A percentile compares a stretch with the other conserved stretches of the same genome.
phyloP scores from a whole-genome alignment of 306 rosid species.

The Carpinus viminea region DNA sequence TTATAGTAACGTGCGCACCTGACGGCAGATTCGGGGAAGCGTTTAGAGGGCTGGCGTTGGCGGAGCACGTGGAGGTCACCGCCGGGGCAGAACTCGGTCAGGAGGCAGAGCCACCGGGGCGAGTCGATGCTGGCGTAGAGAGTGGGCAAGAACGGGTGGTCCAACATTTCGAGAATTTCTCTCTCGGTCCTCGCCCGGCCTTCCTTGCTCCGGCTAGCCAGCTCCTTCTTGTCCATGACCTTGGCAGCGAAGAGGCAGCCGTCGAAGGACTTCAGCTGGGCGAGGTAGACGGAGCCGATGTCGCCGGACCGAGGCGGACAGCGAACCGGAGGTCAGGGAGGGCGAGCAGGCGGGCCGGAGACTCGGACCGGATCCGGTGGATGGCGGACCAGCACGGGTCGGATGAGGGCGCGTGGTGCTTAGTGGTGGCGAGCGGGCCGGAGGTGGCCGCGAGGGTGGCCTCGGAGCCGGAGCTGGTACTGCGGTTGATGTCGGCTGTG shows the following conservation, averaged over 20 bases:
- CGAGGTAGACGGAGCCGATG: conserved; percentile 73
- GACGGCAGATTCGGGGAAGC: conserved; percentile 69
- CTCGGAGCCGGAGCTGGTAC: conserved; percentile 75
- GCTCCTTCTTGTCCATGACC: conserved; percentile 83
- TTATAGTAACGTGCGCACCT: conserved; percentile 50
- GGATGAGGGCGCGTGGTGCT: conserved; percentile 61
- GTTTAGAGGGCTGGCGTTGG: conserved; percentile 69
- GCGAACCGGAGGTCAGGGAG: conserved; percentile 71
- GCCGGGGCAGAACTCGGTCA: conserved; percentile 89
- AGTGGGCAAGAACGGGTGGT: conserved; percentile 79
- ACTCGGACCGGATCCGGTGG: conserved; percentile 70
- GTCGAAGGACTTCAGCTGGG: conserved; percentile 48
- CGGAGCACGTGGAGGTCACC: conserved; percentile 89
- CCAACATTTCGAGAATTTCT: conserved; percentile 67
- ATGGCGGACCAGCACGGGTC: conserved; percentile 76
- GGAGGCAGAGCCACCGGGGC: conserved; percentile 61
- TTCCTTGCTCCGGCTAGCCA: conserved; percentile 68
- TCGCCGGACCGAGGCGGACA: conserved; percentile 76
- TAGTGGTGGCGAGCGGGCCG: conserved; percentile 35
- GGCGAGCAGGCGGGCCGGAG: conserved; percentile 44
- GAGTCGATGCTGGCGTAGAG: conserved; percentile 75
- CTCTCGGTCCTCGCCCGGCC: conserved; percentile 77
- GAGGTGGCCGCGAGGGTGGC: conserved; percentile 58
- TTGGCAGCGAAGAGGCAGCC: conserved; percentile 65
- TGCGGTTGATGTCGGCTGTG: conserved; percentile 57